Evolutionary conservation across 192 early-diverging fungal genomes (phyloP).

Genomic region (Backusella parvicylindrica): DNA sequence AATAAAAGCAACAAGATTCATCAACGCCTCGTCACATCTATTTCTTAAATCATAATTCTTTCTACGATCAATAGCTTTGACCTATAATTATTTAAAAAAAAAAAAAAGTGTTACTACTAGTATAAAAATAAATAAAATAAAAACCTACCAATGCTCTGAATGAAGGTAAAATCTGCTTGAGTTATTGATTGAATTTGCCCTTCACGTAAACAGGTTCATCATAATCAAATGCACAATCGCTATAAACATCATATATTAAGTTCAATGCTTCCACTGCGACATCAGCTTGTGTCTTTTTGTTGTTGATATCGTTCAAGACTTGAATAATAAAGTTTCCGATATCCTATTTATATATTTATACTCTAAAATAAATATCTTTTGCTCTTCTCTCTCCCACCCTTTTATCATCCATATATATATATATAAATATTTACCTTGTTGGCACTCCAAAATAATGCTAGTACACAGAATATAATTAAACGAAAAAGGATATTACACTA

Average conservation of each 20-base stretch:
- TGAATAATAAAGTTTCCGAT: slow-evolving; percentile 71
- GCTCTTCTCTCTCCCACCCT: no score
- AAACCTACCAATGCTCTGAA: slow-evolving; percentile 49
- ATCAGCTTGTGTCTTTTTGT: slow-evolving; percentile 30
- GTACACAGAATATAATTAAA: no score
- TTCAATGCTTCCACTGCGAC: slow-evolving; percentile 75
- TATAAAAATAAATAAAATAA: no score
- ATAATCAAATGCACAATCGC: slow-evolving; percentile 78
- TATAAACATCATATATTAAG: slow-evolving; percentile 85
- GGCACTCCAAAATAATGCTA: no score
- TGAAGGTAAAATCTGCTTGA: slow-evolving; percentile 50
- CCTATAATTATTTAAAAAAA: slow-evolving; percentile 16
- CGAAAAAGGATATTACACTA: no score
- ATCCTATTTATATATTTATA: no score
- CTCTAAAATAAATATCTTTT: no score
- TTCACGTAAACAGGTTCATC: slow-evolving; percentile 82
- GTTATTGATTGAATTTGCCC: slow-evolving; percentile 51
- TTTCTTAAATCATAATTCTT: slow-evolving; percentile 66
- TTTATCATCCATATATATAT: no score
- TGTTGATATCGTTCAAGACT: slow-evolving; percentile 34
- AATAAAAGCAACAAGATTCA: slow-evolving; percentile 84
- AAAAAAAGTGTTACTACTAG: no score
- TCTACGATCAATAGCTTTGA: slow-evolving; percentile 66
- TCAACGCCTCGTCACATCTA: slow-evolving; percentile 73
- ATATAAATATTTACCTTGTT: no score